Evolutionary conservation across 352 stramenopile genomes (phyloP), one percentile per base, ranked within the genome.

Genomic region (Blastocystis sp.): DNA sequence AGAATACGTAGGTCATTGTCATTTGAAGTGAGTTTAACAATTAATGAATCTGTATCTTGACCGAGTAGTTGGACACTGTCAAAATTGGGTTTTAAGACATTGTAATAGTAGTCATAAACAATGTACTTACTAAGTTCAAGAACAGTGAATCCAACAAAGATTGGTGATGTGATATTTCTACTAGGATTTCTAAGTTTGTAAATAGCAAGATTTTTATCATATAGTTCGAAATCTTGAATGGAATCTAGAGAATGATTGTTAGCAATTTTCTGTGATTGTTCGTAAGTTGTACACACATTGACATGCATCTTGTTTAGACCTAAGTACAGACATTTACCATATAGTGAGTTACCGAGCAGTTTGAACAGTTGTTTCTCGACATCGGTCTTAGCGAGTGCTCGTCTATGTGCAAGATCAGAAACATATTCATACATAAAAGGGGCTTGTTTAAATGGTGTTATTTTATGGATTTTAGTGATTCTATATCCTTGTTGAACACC

Each of bases 31-130:
- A 67, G 9, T n/a, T 67, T 28, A 9, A 67, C 61, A n/a, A 67
- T 67, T 19, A 67, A n/a, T n/a, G 61, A 67, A n/a, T 67, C 61
- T 41, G 61, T 67, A 67, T 67, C 61, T 40, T 67, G 61, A 41
- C 61, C 61, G 1, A 67, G 34, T 19, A 67, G 34, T 67, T 10
- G 5, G 34, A 67, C 61, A 67, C 19, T 67, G 34, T 10, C 61
- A 40, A 67, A 67, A 11, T 7, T 67, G 5, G 9, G 7, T 19
- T 67, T 67, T 9, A 67, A 19, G 5, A 23, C 19, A 19, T 67
- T 67, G 61, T 67, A 67, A n/a, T 67, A 67, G 61, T n/a, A 67
- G 19, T 67, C 61, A 40, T 67, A 67, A 11, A 67, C 19, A 19
- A 67, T 67, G 61, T 67, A 40, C 34, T 67, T 67, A 19, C 7